phyloP scores from a whole-genome alignment of 306 rosid genomes.

The Casuarina equisetifolia region DNA sequence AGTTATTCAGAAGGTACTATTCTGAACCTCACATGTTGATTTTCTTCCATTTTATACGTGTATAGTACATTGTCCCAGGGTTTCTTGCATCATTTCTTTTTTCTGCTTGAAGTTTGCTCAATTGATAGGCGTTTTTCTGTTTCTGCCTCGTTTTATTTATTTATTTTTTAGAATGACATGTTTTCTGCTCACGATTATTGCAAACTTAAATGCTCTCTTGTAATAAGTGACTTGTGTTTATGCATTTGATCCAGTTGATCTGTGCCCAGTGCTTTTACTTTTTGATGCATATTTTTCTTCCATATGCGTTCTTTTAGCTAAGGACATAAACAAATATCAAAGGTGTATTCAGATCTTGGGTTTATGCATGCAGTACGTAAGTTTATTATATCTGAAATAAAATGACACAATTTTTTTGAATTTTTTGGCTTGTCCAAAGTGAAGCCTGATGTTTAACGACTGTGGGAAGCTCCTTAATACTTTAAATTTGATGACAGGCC shows the following conservation, averaged over 20 bases:
- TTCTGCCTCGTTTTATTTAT: neutral
- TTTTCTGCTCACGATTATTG: neutral
- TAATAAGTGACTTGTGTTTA: neutral
- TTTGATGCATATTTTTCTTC: slow-evolving; percentile 13
- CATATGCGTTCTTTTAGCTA: neutral
- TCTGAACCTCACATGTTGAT: slow-evolving; percentile 14
- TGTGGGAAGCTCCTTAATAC: neutral
- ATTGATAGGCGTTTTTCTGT: neutral
- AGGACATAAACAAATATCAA: slow-evolving; percentile 16
- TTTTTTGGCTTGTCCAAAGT: neutral
- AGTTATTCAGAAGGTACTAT: slow-evolving; percentile 93
- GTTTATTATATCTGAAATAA: slow-evolving; percentile 4
- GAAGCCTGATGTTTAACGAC: neutral
- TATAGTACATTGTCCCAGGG: slow-evolving; percentile 12
- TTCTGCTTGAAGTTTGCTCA: slow-evolving; percentile 7
- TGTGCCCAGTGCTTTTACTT: slow-evolving; percentile 11
- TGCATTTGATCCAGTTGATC: neutral
- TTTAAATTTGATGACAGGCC: slow-evolving; percentile 55
- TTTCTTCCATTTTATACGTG: slow-evolving; percentile 11
- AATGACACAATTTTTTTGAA: neutral
- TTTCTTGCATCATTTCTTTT: slow-evolving; percentile 15
- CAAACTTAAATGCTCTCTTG: slow-evolving; percentile 17
- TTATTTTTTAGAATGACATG: neutral
- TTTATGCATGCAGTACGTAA: slow-evolving; percentile 22
- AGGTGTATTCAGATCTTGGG: slow-evolving; percentile 20